Conservation (phyloP, 768 basidiomycete species). For the Scleroderma citrinum region DNA sequence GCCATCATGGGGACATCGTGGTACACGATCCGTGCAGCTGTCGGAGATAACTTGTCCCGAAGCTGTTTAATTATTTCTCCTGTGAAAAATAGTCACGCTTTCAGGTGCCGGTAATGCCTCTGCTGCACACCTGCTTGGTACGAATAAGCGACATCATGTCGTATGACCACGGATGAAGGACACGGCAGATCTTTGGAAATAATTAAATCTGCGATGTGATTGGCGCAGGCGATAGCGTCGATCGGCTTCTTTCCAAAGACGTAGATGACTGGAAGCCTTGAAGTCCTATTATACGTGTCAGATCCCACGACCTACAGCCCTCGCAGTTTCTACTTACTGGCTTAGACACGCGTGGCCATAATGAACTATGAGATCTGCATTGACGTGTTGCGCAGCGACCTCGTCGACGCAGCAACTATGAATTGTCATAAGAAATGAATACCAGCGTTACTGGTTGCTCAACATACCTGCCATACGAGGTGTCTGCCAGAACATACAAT, state of each 20-base stretch:
- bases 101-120: background rate
- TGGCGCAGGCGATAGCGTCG: slow-evolving; percentile 47
- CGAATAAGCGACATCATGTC: slow-evolving; percentile 74
- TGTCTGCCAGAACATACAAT: slow-evolving; percentile 92
- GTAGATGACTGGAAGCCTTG: slow-evolving; percentile 84
- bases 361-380: slow-evolving; percentile 88
- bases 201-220: slow-evolving; percentile 34
- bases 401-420: slow-evolving; percentile 95
- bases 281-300: slow-evolving; percentile 51
- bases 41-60: slow-evolving; percentile 14
- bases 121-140: slow-evolving; percentile 51
- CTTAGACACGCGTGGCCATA: slow-evolving; percentile 97
- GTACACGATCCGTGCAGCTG: slow-evolving; percentile 32
- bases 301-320: background rate
- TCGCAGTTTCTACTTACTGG: slow-evolving; percentile 47
- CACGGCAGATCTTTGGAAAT: slow-evolving; percentile 4
- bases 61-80: slow-evolving; percentile 14
- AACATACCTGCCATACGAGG: slow-evolving; percentile 91
- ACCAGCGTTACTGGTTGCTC: background rate
- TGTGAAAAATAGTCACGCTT: slow-evolving; percentile 3
- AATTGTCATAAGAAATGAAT: slow-evolving; percentile 2
- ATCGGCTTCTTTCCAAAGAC: slow-evolving; percentile 77
- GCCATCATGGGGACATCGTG: slow-evolving; percentile 25
- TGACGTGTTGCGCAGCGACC: slow-evolving; percentile 89
- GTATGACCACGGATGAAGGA: slow-evolving; percentile 42